These are phyloP conservation scores for Butyriboletus appendiculatus DNA, from an alignment of 1,284 basidiomycete genomes.

Conservation along the genomic window DNA sequence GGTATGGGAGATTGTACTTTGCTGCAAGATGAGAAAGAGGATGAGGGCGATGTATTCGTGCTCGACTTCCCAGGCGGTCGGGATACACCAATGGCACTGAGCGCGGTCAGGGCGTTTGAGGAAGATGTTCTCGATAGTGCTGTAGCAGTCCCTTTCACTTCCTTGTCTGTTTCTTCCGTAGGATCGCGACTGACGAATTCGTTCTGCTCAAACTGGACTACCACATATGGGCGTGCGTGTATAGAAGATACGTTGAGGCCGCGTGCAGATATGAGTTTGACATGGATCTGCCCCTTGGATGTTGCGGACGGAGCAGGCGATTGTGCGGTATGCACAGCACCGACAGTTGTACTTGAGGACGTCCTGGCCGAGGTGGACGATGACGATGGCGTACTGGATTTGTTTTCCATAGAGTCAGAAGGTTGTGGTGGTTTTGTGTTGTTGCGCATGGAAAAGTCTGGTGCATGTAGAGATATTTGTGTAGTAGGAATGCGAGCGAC, in stretches of 20 bases:
- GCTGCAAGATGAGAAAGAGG: constrained; percentile 41
- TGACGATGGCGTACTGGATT: constrained; percentile 41
- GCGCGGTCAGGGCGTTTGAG: constrained; percentile 61
- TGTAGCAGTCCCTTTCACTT: constrained; percentile 79
- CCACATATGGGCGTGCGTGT: constrained; percentile 86
- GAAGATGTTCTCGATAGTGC: constrained; percentile 60
- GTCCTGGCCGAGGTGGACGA: constrained; percentile 42
- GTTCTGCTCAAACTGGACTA: constrained; percentile 98
- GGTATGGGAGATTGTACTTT: constrained; percentile 31
- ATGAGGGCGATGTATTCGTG: constrained; percentile 41
- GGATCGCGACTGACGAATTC: constrained; percentile 96
- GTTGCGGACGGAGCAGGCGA: constrained; percentile 38
- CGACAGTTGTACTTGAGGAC: constrained; percentile 24
- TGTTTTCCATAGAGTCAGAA: constrained; percentile 38
- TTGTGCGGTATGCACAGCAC: constrained; percentile 34
- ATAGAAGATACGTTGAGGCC: constrained; percentile 76
- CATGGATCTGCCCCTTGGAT: constrained; percentile 84
- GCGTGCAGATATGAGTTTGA: constrained; percentile 94
- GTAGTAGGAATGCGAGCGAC: constrained; percentile 68
- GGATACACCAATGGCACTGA: constrained; percentile 68
- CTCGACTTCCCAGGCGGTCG: constrained; percentile 39
- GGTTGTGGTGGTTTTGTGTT: constrained; percentile 40
- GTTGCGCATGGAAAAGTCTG: constrained; percentile 72
- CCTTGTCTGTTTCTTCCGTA: constrained; percentile 82
- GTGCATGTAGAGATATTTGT: constrained; percentile 76